Evolutionary conservation across 2,329 filamentous ascomycete species (phyloP).

Genomic region (Ploettnerulaceae sp.): DNA sequence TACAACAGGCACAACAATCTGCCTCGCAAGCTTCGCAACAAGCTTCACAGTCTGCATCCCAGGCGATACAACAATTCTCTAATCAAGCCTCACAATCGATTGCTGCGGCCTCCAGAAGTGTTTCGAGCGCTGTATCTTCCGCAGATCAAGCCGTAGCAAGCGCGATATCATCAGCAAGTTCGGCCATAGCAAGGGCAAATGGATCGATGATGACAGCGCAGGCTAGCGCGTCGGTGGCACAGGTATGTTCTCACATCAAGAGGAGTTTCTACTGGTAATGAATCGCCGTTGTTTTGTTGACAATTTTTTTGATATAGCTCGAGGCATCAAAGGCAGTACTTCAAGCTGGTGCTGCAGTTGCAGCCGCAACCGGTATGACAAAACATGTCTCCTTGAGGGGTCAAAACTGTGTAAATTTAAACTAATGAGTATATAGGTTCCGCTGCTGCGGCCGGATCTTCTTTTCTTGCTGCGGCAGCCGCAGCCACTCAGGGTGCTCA

Average conservation of each 20-base stretch:
- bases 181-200: conserved; percentile 24
- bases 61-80: conserved; percentile 21
- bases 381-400: not conserved
- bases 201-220: conserved; percentile 20
- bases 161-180: conserved; percentile 23
- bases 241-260: conserved; percentile 19
- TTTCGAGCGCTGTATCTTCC: conserved; percentile 22
- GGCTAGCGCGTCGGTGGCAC: conserved; percentile 19
- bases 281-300: too few relatives aligned
- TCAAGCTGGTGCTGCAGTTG: conserved; percentile 28
- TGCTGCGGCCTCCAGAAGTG: conserved; percentile 25
- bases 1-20: conserved; percentile 20
- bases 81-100: conserved; percentile 26
- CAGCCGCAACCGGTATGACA: conserved; percentile 29
- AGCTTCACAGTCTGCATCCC: conserved; percentile 25
- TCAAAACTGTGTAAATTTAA: not conserved
- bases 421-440: conserved; percentile 22
- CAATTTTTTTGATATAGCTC: conserved; percentile 11
- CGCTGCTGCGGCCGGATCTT: conserved; percentile 29
- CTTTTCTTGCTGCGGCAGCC: conserved; percentile 28
- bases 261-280: not conserved
- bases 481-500: conserved; percentile 22
- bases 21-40: conserved; percentile 19
- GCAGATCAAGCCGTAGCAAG: conserved; percentile 24
- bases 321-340: conserved; percentile 25